phyloP scores from a whole-genome alignment of 148 eudicot genomes.

The Euryodendron excelsum region DNA sequence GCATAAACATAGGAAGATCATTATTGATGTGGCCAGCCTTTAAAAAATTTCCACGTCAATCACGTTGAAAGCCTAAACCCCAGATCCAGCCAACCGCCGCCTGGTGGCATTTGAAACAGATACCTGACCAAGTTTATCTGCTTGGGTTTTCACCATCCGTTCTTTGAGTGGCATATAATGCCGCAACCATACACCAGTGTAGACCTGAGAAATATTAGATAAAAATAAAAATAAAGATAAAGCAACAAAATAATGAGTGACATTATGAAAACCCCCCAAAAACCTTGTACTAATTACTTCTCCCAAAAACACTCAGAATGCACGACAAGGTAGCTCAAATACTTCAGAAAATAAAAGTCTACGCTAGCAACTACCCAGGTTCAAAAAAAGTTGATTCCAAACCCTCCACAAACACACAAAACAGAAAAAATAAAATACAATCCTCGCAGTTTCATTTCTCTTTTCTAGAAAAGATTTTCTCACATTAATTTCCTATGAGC shows the following conservation, averaged over 20 bases:
- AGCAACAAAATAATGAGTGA: background rate
- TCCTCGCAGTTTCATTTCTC: too few relatives aligned
- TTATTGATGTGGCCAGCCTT: background rate
- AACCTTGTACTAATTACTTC: background rate
- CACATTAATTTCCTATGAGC: too few relatives aligned
- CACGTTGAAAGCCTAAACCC: slow-evolving; percentile 30
- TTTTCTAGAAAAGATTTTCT: too few relatives aligned
- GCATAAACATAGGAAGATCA: too few relatives aligned
- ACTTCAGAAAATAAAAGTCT: background rate
- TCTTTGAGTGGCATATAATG: slow-evolving; percentile 66
- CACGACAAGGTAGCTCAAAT: background rate
- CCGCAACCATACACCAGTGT: slow-evolving; percentile 80
- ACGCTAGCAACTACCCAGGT: background rate
- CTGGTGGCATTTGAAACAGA: slow-evolving; percentile 89
- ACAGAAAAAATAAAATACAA: too few relatives aligned
- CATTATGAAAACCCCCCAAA: too few relatives aligned
- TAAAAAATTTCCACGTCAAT: background rate
- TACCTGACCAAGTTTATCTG: slow-evolving; percentile 71
- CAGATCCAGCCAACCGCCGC: slow-evolving; percentile 75
- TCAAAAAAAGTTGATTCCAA: background rate
- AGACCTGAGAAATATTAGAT: slow-evolving; percentile 51
- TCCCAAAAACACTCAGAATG: background rate
- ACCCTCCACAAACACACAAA: too few relatives aligned
- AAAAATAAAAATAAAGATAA: background rate
- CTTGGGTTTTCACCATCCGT: slow-evolving; percentile 34